phyloP scores from a whole-genome alignment of 306 rosid species.

The Begonia loranthoides region DNA sequence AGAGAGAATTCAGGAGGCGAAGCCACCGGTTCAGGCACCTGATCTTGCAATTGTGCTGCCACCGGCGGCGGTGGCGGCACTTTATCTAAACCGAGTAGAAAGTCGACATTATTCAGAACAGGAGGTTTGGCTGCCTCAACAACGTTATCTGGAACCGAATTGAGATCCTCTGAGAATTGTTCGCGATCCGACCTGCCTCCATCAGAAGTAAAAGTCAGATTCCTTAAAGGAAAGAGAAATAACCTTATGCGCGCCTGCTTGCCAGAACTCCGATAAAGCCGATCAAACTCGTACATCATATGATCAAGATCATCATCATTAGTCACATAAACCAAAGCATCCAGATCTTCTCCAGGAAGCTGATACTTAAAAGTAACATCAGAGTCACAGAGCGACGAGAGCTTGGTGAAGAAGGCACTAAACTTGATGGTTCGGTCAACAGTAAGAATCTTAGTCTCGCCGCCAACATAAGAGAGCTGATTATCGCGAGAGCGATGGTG shows the following conservation, averaged over 20 bases:
- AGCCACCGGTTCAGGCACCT: constrained; percentile 31
- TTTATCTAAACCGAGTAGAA: constrained; percentile 47
- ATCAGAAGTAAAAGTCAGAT: constrained; percentile 23
- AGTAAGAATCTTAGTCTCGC: constrained; percentile 90
- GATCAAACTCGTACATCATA: constrained; percentile 96
- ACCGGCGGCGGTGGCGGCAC: constrained; percentile 19
- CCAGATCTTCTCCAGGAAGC: constrained; percentile 92
- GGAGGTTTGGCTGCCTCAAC: constrained; percentile 32
- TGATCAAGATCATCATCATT: constrained; percentile 91
- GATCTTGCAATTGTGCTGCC: constrained; percentile 22
- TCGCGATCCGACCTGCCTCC: constrained; percentile 30
- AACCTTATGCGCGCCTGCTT: constrained; percentile 72
- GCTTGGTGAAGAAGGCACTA: constrained; percentile 38
- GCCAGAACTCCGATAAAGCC: constrained; percentile 53
- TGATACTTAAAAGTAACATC: constrained; percentile 78
- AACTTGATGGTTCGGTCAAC: constrained; percentile 65
- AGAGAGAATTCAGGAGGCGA: constrained; percentile 24
- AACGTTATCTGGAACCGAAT: constrained; percentile 21
- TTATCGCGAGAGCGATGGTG: constrained; percentile 84
- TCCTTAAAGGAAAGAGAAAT: constrained; percentile 35
- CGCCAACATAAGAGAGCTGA: constrained; percentile 71
- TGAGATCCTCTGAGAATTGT: constrained; percentile 38
- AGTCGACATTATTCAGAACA: constrained; percentile 34
- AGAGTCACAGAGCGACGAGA: constrained; percentile 37
- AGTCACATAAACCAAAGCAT: constrained; percentile 75